Evolutionary conservation across 2,329 filamentous ascomycete species (phyloP).

Genomic region (Rasamsonia emersonii): DNA sequence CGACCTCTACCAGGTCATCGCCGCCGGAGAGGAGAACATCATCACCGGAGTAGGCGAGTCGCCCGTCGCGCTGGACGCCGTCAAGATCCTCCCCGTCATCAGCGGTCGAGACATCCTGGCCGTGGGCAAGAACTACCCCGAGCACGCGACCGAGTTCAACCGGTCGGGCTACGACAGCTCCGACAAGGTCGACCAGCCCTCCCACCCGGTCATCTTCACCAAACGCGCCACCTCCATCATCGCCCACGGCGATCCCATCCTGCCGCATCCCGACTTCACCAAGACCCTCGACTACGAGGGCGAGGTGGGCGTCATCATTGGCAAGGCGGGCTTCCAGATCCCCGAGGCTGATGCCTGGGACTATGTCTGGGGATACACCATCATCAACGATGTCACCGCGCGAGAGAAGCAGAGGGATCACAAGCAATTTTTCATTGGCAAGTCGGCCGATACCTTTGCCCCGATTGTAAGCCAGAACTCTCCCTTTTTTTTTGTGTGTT

Average conservation of each 20-base stretch:
- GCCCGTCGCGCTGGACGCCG: conserved; percentile 23
- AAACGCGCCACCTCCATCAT: conserved; percentile 48
- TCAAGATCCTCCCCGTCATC: conserved; percentile 41
- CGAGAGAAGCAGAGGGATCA: conserved; percentile 48
- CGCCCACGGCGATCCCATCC: conserved; percentile 39
- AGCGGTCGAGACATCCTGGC: conserved; percentile 45
- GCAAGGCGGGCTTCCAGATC: conserved; percentile 40
- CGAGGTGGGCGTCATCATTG: conserved; percentile 50
- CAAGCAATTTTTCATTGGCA: conserved; percentile 54
- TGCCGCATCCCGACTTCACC: conserved; percentile 41
- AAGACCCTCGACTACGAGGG: conserved; percentile 48
- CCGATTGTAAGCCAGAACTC: conserved; percentile 35
- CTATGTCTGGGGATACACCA: conserved; percentile 50
- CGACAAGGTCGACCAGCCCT: conserved; percentile 46
- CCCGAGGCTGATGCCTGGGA: conserved; percentile 38
- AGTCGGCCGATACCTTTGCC: conserved; percentile 48
- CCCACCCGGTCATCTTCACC: conserved; percentile 49
- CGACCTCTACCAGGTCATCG: conserved; percentile 44
- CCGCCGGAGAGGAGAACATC: conserved; percentile 26
- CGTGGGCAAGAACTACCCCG: conserved; percentile 50
- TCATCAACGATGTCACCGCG: conserved; percentile 50
- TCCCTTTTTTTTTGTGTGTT: too few species aligned
- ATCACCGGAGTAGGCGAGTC: too few species aligned
- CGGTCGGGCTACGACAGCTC: conserved; percentile 46
- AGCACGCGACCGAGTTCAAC: conserved; percentile 52